Evolutionary conservation across 139 green algal species (phyloP).

Genomic region (Volvox reticuliferus): DNA sequence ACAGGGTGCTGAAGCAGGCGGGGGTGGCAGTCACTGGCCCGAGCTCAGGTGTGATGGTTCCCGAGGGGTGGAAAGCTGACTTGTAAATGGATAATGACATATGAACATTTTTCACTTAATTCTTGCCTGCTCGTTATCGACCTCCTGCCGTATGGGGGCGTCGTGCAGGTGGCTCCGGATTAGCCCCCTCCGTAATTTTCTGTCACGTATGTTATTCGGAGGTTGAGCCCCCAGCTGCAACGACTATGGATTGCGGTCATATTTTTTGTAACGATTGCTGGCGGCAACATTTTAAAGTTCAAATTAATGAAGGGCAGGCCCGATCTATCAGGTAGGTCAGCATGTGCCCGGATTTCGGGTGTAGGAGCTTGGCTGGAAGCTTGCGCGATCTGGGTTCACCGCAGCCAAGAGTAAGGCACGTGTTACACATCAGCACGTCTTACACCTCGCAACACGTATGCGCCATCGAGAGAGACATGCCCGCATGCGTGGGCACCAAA

Average conservation of each 20-base stretch:
- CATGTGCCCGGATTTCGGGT: background rate
- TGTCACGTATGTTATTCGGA: slow-evolving; percentile 73
- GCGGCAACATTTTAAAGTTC: slow-evolving; percentile 78
- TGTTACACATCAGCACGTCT: background rate
- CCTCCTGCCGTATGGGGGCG: background rate
- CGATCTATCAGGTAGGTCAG: slow-evolving; percentile 46
- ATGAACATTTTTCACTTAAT: background rate
- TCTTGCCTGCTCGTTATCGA: background rate
- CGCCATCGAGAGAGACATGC: no score
- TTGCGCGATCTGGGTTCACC: no score
- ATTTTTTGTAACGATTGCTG: slow-evolving; percentile 92
- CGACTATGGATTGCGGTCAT: slow-evolving; percentile 88
- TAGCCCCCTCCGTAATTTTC: background rate
- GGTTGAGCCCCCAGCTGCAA: slow-evolving; percentile 45
- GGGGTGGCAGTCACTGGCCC: background rate
- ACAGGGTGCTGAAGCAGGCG: slow-evolving; percentile 29
- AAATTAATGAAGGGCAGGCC: slow-evolving; percentile 54
- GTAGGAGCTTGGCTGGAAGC: no score
- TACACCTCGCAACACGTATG: no score
- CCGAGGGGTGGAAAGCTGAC: no score
- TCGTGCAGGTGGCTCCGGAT: background rate
- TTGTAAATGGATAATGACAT: no score
- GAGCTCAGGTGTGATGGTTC: background rate
- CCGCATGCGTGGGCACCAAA: no score
- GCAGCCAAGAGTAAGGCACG: background rate